Evolutionary conservation across 805 yeast species (phyloP).

Genomic region (Myxozyma geophila): DNA sequence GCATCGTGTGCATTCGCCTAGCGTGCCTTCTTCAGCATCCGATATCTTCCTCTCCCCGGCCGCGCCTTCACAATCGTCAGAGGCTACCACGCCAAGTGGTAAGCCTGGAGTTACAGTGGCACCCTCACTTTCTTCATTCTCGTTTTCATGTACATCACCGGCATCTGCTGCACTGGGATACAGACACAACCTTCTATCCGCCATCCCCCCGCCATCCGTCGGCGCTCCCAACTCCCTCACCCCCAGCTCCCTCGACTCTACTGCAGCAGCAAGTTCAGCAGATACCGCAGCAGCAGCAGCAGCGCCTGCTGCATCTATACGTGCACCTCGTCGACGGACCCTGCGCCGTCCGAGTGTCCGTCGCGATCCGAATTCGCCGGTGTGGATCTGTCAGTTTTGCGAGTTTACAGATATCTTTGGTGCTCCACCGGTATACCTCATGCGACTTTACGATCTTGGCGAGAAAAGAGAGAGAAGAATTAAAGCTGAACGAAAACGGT

Average conservation of each 20-base stretch:
- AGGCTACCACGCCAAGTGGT: not conserved
- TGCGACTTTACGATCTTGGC: conserved; percentile 28
- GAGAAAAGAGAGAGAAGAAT: conserved; percentile 33
- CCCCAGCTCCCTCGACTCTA: not conserved
- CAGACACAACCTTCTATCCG: conserved; percentile 3
- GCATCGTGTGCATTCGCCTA: not conserved
- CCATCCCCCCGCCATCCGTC: not conserved
- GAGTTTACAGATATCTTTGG: conserved; percentile 38
- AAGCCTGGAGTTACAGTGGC: not conserved
- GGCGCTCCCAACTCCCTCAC: not conserved
- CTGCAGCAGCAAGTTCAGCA: not conserved
- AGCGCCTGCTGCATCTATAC: not conserved
- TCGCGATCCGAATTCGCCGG: conserved; percentile 28
- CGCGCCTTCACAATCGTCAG: conserved; percentile 1
- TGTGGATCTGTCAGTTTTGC: conserved; percentile 40
- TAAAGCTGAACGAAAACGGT: conserved; percentile 31
- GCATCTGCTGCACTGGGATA: conserved; percentile 21
- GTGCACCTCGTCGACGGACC: not conserved
- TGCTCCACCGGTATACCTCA: conserved; percentile 32
- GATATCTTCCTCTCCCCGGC: not conserved
- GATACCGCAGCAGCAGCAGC: not conserved
- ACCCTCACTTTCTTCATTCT: conserved; percentile 18
- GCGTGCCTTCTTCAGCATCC: not conserved
- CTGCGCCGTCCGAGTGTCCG: conserved; percentile 5
- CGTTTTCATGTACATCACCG: conserved; percentile 25